Evolutionary conservation across 768 basidiomycete genomes (phyloP).

Genomic region (Xerocomellus intermedius): DNA sequence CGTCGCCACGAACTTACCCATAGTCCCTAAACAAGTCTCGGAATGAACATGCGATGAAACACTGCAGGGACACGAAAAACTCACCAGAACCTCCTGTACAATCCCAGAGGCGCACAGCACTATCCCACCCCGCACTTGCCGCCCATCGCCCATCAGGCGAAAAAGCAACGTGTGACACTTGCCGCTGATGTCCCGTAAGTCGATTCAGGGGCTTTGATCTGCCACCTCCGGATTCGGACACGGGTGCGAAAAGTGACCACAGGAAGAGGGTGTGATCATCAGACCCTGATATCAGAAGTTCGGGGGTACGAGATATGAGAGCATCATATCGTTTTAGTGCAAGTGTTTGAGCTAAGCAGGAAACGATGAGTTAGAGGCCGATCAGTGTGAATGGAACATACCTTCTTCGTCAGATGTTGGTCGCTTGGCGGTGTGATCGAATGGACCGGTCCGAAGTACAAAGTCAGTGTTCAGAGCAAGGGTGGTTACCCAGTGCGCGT

Average conservation of each 20-base stretch:
- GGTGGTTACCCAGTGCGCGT: slow-evolving; percentile 99
- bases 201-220: slow-evolving; percentile 72
- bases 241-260: slow-evolving; percentile 77
- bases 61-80: slow-evolving; percentile 7
- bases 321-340: slow-evolving; percentile 78
- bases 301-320: slow-evolving; percentile 61
- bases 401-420: slow-evolving; percentile 84
- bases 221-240: slow-evolving; percentile 33
- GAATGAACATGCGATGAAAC: neutral
- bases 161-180: slow-evolving; percentile 91
- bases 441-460: slow-evolving; percentile 90
- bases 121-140: slow-evolving; percentile 90
- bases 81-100: slow-evolving; percentile 49
- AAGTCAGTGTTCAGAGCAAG: slow-evolving; percentile 95
- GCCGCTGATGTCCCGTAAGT: slow-evolving; percentile 92
- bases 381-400: slow-evolving; percentile 29
- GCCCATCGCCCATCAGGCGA: slow-evolving; percentile 92
- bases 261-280: slow-evolving; percentile 98
- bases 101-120: slow-evolving; percentile 90
- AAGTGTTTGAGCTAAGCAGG: slow-evolving; percentile 61
- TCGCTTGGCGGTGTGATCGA: slow-evolving; percentile 81
- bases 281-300: slow-evolving; percentile 90
- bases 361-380: neutral
- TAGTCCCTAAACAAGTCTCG: slow-evolving; percentile 40
- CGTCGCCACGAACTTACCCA: slow-evolving; percentile 86